Evolutionary conservation across 345 rosid genomes (phyloP).

Genomic region (Dipteronia sinensis): DNA sequence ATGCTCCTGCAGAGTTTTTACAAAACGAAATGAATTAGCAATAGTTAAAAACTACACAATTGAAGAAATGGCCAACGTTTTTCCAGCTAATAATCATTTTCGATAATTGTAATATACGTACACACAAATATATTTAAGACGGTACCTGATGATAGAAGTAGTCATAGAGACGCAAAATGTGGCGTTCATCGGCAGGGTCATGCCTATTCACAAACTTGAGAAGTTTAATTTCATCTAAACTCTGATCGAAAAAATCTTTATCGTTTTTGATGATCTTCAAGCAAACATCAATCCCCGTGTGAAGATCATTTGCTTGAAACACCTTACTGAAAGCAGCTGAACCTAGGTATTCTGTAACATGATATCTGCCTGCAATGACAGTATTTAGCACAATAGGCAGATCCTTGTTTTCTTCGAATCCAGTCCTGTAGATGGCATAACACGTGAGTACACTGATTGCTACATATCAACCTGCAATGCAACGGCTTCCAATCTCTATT

Average conservation of each 20-base stretch:
- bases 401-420: constrained; percentile 91
- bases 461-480: constrained; percentile 16
- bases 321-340: constrained; percentile 97
- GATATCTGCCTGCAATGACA: constrained; percentile 83
- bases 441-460: constrained; percentile 25
- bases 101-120: neutral
- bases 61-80: neutral
- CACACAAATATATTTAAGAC: neutral
- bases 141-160: constrained; percentile 92
- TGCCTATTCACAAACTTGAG: constrained; percentile 82
- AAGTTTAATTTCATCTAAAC: constrained; percentile 96
- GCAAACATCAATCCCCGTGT: constrained; percentile 73
- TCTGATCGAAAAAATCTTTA: constrained; percentile 96
- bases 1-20: constrained; percentile 66
- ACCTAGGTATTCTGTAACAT: constrained; percentile 83
- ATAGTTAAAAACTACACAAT: neutral
- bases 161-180: constrained; percentile 88
- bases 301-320: constrained; percentile 87
- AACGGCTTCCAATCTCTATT: constrained; percentile 17
- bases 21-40: constrained; percentile 10
- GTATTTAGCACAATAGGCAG: constrained; percentile 70
- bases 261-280: constrained; percentile 97
- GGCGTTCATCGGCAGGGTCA: constrained; percentile 83
- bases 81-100: neutral
- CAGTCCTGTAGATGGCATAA: constrained; percentile 67